These are phyloP conservation scores for Phyllosticta paracitricarpa DNA, from an alignment of 2,329 filamentous ascomycete genomes.

Conservation along the genomic window DNA sequence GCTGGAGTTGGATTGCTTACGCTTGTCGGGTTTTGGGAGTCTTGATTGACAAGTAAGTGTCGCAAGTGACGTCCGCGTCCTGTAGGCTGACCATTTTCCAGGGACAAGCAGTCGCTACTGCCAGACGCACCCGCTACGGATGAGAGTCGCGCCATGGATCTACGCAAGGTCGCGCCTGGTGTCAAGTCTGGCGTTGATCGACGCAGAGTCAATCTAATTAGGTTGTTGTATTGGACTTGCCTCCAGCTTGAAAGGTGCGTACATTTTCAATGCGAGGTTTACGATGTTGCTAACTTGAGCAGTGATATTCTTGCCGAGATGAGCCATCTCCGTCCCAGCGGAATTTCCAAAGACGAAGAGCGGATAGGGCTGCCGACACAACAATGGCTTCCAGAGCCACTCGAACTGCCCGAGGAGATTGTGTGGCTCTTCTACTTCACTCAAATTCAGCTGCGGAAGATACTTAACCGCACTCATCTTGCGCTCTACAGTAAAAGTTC, in stretches of 20 bases:
- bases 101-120: conserved; percentile 5
- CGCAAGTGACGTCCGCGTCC: background rate
- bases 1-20: conserved; percentile 59
- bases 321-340: conserved; percentile 48
- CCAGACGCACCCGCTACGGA: background rate
- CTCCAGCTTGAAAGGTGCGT: conserved; percentile 71
- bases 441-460: conserved; percentile 51
- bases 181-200: conserved; percentile 3
- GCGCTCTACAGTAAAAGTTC: conserved; percentile 40
- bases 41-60: conserved; percentile 58
- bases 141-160: conserved; percentile 1
- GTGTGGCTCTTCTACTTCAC: conserved; percentile 49
- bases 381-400: conserved; percentile 27
- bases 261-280: too few species aligned
- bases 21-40: conserved; percentile 55
- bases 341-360: conserved; percentile 47
- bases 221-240: conserved; percentile 82
- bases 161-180: conserved; percentile 4
- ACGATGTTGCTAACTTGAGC: conserved; percentile 24
- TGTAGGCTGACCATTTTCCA: background rate
- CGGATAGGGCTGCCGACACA: conserved; percentile 58
- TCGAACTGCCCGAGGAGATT: conserved; percentile 24
- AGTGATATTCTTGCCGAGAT: conserved; percentile 90
- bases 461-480: conserved; percentile 46
- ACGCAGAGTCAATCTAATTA: conserved; percentile 29